Conservation (phyloP, 257 asterid species). For the Cruciata laevipes region DNA sequence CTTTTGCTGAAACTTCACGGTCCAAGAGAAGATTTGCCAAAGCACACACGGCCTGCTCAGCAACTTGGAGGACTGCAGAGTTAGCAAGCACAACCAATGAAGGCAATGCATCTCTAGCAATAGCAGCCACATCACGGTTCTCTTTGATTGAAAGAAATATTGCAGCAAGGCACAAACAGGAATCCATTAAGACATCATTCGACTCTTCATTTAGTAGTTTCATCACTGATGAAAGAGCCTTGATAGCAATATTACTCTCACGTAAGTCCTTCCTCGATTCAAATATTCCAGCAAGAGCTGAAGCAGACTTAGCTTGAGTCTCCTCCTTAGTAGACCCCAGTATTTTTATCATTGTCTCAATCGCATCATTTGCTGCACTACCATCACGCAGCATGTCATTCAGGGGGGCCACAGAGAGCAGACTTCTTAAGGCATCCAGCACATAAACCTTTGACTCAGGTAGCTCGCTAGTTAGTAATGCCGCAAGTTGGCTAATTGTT, state of each 20-base stretch:
- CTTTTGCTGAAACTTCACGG: slow-evolving; percentile 66
- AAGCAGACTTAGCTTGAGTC: slow-evolving; percentile 88
- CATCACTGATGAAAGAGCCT: slow-evolving; percentile 54
- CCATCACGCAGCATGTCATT: slow-evolving; percentile 87
- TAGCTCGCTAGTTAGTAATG: slow-evolving; percentile 77
- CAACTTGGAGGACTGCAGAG: slow-evolving; percentile 63
- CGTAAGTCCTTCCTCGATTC: slow-evolving; percentile 86
- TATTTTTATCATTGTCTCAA: slow-evolving; percentile 86
- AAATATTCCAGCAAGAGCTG: slow-evolving; percentile 83
- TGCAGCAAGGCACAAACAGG: slow-evolving; percentile 78
- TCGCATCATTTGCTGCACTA: slow-evolving; percentile 95
- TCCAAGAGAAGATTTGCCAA: slow-evolving; percentile 91
- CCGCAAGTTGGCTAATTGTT: slow-evolving; percentile 96
- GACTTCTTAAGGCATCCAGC: slow-evolving; percentile 79
- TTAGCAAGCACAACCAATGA: slow-evolving; percentile 69
- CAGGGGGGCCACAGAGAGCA: slow-evolving; percentile 85
- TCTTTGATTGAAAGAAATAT: slow-evolving; percentile 82
- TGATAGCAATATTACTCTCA: slow-evolving; percentile 66
- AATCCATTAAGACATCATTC: slow-evolving; percentile 56
- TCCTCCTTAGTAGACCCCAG: slow-evolving; percentile 75
- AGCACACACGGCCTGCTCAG: slow-evolving; percentile 97
- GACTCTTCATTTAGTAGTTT: slow-evolving; percentile 70
- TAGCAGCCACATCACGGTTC: slow-evolving; percentile 75
- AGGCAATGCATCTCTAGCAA: slow-evolving; percentile 74
- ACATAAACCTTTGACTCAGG: slow-evolving; percentile 96